phyloP scores from a whole-genome alignment of 2,329 filamentous ascomycete genomes.

The Phialophora macrospora region DNA sequence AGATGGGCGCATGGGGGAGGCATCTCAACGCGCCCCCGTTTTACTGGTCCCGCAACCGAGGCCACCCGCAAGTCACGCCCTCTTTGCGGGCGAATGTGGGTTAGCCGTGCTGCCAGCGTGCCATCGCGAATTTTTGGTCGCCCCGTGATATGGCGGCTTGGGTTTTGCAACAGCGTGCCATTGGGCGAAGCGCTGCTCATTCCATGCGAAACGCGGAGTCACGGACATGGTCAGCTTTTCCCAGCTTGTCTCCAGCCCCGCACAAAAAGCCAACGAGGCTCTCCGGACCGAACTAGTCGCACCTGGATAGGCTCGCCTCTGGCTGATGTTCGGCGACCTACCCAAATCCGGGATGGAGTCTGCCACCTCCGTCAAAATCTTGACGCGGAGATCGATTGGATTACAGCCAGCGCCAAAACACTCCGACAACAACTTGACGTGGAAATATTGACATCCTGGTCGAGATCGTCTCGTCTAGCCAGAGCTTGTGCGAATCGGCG shows the following conservation, averaged over 20 bases:
- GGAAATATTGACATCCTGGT: not conserved
- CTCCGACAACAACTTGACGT: too few relatives aligned
- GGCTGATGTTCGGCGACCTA: conserved; percentile 21
- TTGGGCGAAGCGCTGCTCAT: conserved; percentile 8
- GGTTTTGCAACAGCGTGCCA: conserved; percentile 4
- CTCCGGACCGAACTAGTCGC: conserved; percentile 6
- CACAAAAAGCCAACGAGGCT: conserved; percentile 16
- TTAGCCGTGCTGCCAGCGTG: conserved; percentile 18
- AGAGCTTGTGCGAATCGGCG: not conserved
- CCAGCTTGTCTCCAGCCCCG: conserved; percentile 9
- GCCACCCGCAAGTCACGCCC: conserved; percentile 1
- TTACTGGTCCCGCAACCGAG: conserved; percentile 9
- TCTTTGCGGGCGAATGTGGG: conserved; percentile 11
- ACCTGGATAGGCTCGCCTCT: conserved; percentile 9
- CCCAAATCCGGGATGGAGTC: conserved; percentile 11
- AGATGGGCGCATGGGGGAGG: conserved; percentile 8
- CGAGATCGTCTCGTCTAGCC: not conserved
- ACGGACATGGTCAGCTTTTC: conserved; percentile 11
- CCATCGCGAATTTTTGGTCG: conserved; percentile 22
- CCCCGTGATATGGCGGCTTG: conserved; percentile 17
- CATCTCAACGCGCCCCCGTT: not conserved
- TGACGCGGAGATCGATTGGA: conserved; percentile 8
- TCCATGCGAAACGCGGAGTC: conserved; percentile 23
- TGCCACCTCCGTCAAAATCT: not conserved
- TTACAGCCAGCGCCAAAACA: not conserved